Base-by-base conservation (phyloP, 805 yeast genomes). In the Wickerhamiella domercqiae region DNA sequence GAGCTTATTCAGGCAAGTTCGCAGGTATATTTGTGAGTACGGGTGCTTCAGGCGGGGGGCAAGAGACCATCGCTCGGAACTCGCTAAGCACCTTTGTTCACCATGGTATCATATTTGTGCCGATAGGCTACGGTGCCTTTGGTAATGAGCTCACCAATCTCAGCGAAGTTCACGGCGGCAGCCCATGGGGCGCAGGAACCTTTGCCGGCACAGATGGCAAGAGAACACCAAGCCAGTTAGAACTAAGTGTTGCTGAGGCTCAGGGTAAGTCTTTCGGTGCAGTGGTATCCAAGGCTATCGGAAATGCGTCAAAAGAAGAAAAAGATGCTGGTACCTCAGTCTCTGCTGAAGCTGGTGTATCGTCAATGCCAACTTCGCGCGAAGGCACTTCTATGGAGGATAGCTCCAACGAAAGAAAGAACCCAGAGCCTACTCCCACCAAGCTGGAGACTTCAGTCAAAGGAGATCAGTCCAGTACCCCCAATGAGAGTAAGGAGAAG, bases 111-210 rank as follows among this genome's bases (percentile, higher is more conserved):
- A 63, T 76, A 48, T 81, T 59, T 57, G 73, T 82, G 41, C 94
- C 94, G 44, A 67, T 81, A 49, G 94, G 94, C 51, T 80, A 73
- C 66, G 73, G 67, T 37, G 67, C 64, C 29, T 72, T 73, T 54
- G 67, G 70, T 35, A 68, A 69, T 41, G 56, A 74, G 49, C 54
- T 67, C 35, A 48, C 70, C 46, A 67, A 67, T 56, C 52, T 77
- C 40, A 67, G 64, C 16, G 86, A 76, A 61, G 66, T 69, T 39
- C 86, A 77, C 54, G 93, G 93, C 51, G 77, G 78, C 50, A 71
- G 86, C 39, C 71, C 93, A 37, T 82, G 83, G 78, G 93, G 93
- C 60, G 83, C 93, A 32, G 90, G 87, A 53, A 63, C 80, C 40
- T 66, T 68, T 47, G 82, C 93, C 25, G 87, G 78, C 46, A 62